Conservation (phyloP, 2,329 filamentous ascomycete species). For the Cordyceps farinosa region DNA sequence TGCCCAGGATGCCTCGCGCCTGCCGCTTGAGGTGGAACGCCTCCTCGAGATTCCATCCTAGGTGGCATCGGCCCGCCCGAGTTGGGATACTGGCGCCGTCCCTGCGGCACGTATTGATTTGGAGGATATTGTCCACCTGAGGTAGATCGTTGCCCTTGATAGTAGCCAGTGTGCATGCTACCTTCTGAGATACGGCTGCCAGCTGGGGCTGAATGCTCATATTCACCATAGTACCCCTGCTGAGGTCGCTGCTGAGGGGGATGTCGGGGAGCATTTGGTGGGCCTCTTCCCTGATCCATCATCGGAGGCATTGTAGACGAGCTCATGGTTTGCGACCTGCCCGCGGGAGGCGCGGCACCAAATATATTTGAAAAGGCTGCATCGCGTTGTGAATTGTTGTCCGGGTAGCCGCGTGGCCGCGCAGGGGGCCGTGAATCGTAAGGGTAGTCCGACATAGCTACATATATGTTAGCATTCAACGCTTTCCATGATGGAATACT, state of each 20-base stretch:
- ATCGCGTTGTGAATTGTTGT: conserved; percentile 71
- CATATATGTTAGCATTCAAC: not conserved
- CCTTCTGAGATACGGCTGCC: conserved; percentile 37
- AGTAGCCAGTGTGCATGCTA: conserved; percentile 49
- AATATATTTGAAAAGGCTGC: conserved; percentile 96
- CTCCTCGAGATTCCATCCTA: conserved; percentile 60
- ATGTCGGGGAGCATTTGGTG: conserved; percentile 53
- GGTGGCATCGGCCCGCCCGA: conserved; percentile 51
- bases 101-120: conserved; percentile 47
- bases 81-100: conserved; percentile 45
- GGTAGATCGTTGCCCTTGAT: conserved; percentile 49
- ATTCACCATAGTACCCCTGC: conserved; percentile 35
- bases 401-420: conserved; percentile 47
- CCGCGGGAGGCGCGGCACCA: conserved; percentile 77
- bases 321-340: conserved; percentile 93
- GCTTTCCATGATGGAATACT: not conserved
- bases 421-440: conserved; percentile 48
- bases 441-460: conserved; percentile 57
- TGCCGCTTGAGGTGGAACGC: conserved; percentile 39
- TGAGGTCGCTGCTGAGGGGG: conserved; percentile 56
- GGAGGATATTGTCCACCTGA: conserved; percentile 43
- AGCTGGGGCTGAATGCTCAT: conserved; percentile 27
- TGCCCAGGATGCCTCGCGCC: conserved; percentile 45
- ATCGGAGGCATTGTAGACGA: conserved; percentile 60
- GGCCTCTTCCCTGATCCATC: conserved; percentile 52